Base-by-base conservation (phyloP, 129 eudicot genomes). In the Arctium minus region DNA sequence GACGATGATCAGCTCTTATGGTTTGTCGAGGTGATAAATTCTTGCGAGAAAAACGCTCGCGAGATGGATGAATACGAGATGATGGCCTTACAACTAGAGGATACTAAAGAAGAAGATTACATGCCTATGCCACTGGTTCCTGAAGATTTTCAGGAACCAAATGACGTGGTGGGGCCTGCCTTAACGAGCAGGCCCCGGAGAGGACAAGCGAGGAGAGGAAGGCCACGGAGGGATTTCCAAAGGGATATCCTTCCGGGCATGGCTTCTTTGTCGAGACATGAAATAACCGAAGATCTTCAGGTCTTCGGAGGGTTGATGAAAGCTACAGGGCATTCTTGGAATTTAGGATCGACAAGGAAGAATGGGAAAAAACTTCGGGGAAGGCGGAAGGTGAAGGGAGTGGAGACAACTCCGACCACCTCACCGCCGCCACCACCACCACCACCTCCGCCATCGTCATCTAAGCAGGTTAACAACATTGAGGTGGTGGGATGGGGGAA, bases 281-380 rank as follows among this genome's bases (percentile, higher is more conserved):
- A 94, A 79, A 91, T 94, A 75, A 90, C 93, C 33, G 94, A 92
- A 78, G 93, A 92, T 81, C 82, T 92, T 72, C 91, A 86, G 86
- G 85, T 83, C 56, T 94, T 91, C 39, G 90, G 94, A 9, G 93
- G 97, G 72, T 76, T 94, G 74, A 94, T 94, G 98, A 86, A 87
- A 81, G 97, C 98, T 5, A 94, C 92, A 1, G 98, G 98, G 8
- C 93, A 94, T 86, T 74, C 90, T 40, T 94, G 98, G 98, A 78
- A 74, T 62, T 86, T 89, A 8, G 94, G 92, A 36, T 69, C 83
- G 50, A 82, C 89, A 7, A 86, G 93, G 70, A 90, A 91, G 74
- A 94, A 92, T 13, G 89, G 93, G 39, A 76, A 83, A n/a, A 87
- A 88, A 86, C 74, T 82, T 31, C 84, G 92, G 78, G 93, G 97